These are phyloP conservation scores for Drechslerella coelobrocha DNA, from an alignment of 2,329 filamentous ascomycete genomes.

Conservation along the genomic window DNA sequence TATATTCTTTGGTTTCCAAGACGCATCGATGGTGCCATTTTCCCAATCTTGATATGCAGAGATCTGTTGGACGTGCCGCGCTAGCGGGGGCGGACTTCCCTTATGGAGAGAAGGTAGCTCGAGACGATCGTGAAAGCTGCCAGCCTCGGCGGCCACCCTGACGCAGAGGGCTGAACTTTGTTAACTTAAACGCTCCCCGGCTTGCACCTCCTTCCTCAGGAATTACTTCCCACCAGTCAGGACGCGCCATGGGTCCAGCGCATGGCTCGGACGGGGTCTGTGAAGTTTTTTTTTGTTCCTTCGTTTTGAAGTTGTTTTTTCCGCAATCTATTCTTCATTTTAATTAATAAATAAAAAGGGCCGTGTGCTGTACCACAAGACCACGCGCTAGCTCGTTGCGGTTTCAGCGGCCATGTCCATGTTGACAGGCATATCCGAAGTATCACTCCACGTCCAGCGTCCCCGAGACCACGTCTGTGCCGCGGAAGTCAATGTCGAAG, in stretches of 20 bases:
- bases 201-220: constrained; percentile 17
- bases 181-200: not conserved
- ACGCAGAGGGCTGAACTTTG: constrained; percentile 2
- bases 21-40: constrained; percentile 40
- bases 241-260: not conserved
- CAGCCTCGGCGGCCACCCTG: not conserved
- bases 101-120: constrained; percentile 23
- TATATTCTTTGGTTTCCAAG: not conserved
- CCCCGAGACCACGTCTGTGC: not conserved
- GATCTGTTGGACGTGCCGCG: constrained; percentile 16
- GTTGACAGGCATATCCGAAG: no score
- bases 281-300: not conserved
- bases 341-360: no score
- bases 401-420: no score
- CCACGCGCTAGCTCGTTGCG: no score
- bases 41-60: constrained; percentile 46
- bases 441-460: not conserved
- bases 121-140: constrained; percentile 25
- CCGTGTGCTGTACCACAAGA: no score
- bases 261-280: not conserved
- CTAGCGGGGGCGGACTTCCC: not conserved
- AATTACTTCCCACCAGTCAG: constrained; percentile 47
- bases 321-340: no score
- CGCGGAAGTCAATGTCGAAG: not conserved
- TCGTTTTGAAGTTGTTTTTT: not conserved